Evolutionary conservation across 331 rosid genomes (phyloP), one percentile per base, ranked within the genome.

Genomic region (Acacia pycnantha): DNA sequence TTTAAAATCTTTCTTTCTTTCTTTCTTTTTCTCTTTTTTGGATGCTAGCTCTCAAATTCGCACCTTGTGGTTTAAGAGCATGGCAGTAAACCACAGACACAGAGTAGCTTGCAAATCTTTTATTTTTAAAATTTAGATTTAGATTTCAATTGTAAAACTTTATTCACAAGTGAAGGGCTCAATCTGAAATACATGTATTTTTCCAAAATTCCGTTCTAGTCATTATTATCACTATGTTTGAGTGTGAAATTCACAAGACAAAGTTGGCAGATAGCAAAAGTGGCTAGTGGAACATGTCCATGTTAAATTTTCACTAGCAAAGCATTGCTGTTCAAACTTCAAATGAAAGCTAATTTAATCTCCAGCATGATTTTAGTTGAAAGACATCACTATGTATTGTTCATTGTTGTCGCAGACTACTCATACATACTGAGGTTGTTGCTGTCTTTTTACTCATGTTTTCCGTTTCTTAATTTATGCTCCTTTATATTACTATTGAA

Each of bases 401-500:
- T 70, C 21, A 14, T n/a, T 76, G 76, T 27, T 76, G 50, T 70
- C 75, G 64, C 73, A 33, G 29, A 70, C 19, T 64, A 73, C 56
- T 68, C 9, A 33, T 65, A 46, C 26, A 26, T 56, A 26, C 58
- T 10, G n/a, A 56, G 22, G 41, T n/a, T 80, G n/a, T 48, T 84
- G 81, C 71, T 71, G 66, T 43, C 41, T 48, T 29, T 73, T 35
- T 43, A 31, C 43, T 11, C 41, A 35, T 73, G 24, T 40, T 43
- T 40, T 22, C 59, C 59, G n/a, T 83, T 76, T n/a, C 24, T 53
- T 64, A 29, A 14, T 40, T 77, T 82, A 73, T 37, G 13, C n/a
- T 83, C 21, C 61, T 31, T 14, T 70, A 5, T 76, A 44, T 82
- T 81, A 37, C 27, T 48, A 4, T 56, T 22, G 18, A 54, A 84